Evolutionary conservation across 805 yeast species (phyloP).

Genomic region (Kodamaea jinghongensis): DNA sequence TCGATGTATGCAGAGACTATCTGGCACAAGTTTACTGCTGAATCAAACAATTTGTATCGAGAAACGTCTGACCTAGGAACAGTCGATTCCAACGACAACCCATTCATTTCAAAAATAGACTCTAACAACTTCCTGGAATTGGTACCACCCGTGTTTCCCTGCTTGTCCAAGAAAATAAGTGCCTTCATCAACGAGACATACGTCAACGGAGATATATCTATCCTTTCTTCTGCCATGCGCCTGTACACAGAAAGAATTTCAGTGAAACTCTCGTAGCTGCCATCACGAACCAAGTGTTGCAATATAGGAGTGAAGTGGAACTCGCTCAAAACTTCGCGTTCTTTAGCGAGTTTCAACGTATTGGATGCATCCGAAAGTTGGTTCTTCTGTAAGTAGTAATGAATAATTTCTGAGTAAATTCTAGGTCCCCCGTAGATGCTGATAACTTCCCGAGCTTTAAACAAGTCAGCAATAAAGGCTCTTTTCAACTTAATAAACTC

Average conservation of each 20-base stretch:
- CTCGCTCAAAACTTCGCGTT: constrained; percentile 20
- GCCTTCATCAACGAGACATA: constrained; percentile 33
- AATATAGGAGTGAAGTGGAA: constrained; percentile 31
- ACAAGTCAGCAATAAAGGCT: constrained; percentile 13
- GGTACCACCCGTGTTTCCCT: constrained; percentile 22
- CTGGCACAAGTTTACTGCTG: constrained; percentile 21
- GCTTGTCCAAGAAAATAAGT: constrained; percentile 23
- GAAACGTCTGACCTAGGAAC: no score
- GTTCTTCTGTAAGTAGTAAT: constrained; percentile 17
- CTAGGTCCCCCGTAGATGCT: constrained; percentile 8
- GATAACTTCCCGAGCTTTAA: constrained; percentile 9
- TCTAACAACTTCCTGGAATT: constrained; percentile 29
- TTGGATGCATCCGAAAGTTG: constrained; percentile 19
- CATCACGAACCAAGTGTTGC: constrained; percentile 16
- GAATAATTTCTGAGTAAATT: constrained; percentile 24
- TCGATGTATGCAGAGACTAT: constrained; percentile 25
- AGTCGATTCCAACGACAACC: constrained; percentile 16
- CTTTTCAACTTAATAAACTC: constrained; percentile 11
- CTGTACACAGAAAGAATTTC: constrained; percentile 30
- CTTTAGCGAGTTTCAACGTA: constrained; percentile 18
- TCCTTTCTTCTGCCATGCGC: constrained; percentile 28
- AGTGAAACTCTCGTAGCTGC: constrained; percentile 19
- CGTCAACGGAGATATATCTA: constrained; percentile 25
- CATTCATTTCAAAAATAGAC: constrained; percentile 32
- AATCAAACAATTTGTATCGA: constrained; percentile 7